A percentile compares a stretch with the other conserved stretches of the same genome.
Evolutionary conservation across 2,329 filamentous ascomycete genomes (phyloP).

Genomic region (Ceratocystis alfenasii): DNA sequence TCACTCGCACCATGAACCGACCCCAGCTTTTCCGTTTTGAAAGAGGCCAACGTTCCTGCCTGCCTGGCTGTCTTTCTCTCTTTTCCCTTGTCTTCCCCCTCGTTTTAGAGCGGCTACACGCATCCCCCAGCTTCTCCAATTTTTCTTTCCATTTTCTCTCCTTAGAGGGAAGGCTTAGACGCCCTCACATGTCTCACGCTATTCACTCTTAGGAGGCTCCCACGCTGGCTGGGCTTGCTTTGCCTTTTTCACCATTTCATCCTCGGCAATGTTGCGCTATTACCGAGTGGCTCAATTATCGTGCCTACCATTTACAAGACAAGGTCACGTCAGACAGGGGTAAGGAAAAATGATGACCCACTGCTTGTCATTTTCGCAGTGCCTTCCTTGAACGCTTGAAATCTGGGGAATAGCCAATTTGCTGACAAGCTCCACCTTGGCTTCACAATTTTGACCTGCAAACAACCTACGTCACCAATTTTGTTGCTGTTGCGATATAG

Average conservation of each 20-base stretch:
- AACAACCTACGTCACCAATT: neutral
- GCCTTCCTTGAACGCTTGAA: neutral
- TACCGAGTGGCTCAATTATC: neutral
- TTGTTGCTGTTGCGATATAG: neutral
- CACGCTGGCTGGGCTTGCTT: neutral
- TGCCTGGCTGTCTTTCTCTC: neutral
- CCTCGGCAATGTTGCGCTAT: neutral
- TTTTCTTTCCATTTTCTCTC: neutral
- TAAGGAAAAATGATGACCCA: neutral
- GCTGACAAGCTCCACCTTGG: neutral
- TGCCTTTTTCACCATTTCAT: neutral
- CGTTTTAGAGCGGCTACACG: neutral
- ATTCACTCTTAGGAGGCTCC: too few relatives aligned
- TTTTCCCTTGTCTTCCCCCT: neutral
- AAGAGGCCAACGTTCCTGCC: neutral
- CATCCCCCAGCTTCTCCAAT: slow-evolving; percentile 1
- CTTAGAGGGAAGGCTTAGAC: neutral
- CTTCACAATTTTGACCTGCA: neutral
- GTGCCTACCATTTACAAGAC: neutral
- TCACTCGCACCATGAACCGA: too few relatives aligned
- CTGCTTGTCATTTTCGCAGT: neutral
- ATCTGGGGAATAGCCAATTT: neutral
- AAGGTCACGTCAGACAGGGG: neutral
- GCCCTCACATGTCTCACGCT: neutral
- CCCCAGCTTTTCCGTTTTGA: neutral